Base-by-base conservation (phyloP, 2,329 filamentous ascomycete species). In the Diaporthe sp. region DNA sequence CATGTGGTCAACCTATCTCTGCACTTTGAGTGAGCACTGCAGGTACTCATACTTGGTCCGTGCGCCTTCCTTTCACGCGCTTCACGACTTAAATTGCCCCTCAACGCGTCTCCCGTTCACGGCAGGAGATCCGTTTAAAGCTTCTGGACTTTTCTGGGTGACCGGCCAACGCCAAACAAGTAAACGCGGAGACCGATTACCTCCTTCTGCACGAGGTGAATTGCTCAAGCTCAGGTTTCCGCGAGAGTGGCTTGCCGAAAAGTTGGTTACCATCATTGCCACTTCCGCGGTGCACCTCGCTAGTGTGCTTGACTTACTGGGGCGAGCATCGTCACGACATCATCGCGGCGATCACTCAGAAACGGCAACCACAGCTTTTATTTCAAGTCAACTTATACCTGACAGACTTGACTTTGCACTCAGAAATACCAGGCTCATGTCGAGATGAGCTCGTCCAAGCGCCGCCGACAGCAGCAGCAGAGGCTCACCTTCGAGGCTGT, bases 401-500 rank as follows among this genome's bases (percentile, higher is more conserved):
- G 15, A 7, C 40, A 68, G 15, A 40, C 15, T 8, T 40, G 10
- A 4, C n/a, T 42, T 13, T 13, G 6, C 7, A 4, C 22, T 4
- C 2, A 40, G 12, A 15, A 13, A 4, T 17, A 22, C 3, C 33
- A 33, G 22, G n/a, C 35, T 28, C 22, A 3, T 15, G 35, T 30
- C 19, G 35, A 50, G 35, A 76, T 76, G 75, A 33, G 35, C 33
- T 74, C 75, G 28, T 73, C 64, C 15, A 74, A 67, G 50, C 69
- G 68, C 28, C 45, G 68, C 54, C 74, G 78, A n/a, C 69, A 72
- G 45, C 69, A 79, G 73, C 77, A 72, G 17, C 73, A 74, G 28
- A 78, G 77, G 71, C 78, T 84, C 66, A 79, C 79, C 8, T 82
- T 84, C 38, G 81, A 83, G 76, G 76, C 81, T 15, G 77, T 78